Evolutionary conservation across 78 protist genomes (phyloP).

Genomic region (Polysphondylium violaceum): DNA sequence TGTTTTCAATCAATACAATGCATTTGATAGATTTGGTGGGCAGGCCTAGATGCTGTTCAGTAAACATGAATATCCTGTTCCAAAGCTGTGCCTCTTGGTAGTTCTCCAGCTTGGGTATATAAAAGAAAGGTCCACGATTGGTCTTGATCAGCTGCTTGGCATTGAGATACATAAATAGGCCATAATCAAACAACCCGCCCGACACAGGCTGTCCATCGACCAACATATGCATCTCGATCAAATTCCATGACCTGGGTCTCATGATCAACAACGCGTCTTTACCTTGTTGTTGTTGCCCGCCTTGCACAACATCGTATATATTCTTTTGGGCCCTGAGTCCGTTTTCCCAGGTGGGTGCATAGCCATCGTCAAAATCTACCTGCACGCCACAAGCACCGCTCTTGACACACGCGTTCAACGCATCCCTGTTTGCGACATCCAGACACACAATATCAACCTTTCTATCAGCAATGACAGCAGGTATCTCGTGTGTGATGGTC

Average conservation of each 20-base stretch:
- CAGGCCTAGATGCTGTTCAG: constrained; percentile 28
- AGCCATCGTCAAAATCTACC: constrained; percentile 76
- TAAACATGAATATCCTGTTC: constrained; percentile 28
- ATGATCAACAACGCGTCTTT: constrained; percentile 64
- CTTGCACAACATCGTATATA: constrained; percentile 35
- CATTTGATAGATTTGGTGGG: constrained; percentile 54
- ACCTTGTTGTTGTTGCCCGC: background rate
- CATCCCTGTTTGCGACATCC: constrained; percentile 4
- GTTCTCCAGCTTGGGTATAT: constrained; percentile 86
- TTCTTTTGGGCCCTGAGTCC: constrained; percentile 37
- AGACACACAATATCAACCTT: constrained; percentile 65
- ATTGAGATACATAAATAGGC: constrained; percentile 77
- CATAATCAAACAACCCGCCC: constrained; percentile 85
- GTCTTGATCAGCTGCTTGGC: background rate
- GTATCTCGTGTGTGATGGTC: constrained; percentile 21
- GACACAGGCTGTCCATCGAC: constrained; percentile 75
- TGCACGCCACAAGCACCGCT: constrained; percentile 65
- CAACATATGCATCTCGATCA: constrained; percentile 73
- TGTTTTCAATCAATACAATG: constrained; percentile 85
- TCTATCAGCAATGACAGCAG: constrained; percentile 15
- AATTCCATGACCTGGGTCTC: constrained; percentile 83
- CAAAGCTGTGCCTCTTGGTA: constrained; percentile 81
- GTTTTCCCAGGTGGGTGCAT: constrained; percentile 78
- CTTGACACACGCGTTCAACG: background rate
- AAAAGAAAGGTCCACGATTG: constrained; percentile 80